phyloP scores from a whole-genome alignment of 202 grass and related monocot species.

The Panicum hallii region DNA sequence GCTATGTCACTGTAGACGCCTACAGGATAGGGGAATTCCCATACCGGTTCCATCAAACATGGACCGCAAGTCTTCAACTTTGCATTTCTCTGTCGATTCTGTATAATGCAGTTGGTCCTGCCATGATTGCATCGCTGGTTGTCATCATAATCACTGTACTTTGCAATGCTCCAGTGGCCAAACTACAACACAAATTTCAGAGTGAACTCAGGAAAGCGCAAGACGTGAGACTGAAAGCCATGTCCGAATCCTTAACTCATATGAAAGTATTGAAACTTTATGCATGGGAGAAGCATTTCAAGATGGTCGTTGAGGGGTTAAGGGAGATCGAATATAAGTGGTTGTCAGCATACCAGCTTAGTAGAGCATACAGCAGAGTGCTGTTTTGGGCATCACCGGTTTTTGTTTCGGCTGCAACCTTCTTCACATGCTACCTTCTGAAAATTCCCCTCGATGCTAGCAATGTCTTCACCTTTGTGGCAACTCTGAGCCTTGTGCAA shows the following conservation, averaged over 20 bases:
- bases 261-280: constrained; percentile 95
- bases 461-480: constrained; percentile 88
- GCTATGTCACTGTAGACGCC: constrained; percentile 87
- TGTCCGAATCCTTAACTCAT: constrained; percentile 78
- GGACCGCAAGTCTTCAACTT: constrained; percentile 80
- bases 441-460: constrained; percentile 73
- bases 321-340: constrained; percentile 84
- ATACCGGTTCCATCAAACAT: constrained; percentile 90
- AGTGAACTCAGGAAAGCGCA: constrained; percentile 79
- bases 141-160: constrained; percentile 80
- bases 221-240: constrained; percentile 81
- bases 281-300: constrained; percentile 94
- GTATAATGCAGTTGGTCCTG: constrained; percentile 71
- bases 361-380: constrained; percentile 83
- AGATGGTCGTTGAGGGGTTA: constrained; percentile 68
- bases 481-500: constrained; percentile 80
- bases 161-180: constrained; percentile 79
- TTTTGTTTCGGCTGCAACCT: constrained; percentile 79
- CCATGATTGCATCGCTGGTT: constrained; percentile 60
- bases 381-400: constrained; percentile 93
- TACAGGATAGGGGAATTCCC: constrained; percentile 94
- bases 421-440: constrained; percentile 77
- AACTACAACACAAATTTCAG: constrained; percentile 88
- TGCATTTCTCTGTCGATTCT: constrained; percentile 77
- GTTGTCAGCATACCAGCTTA: constrained; percentile 80